These are phyloP conservation scores for Grosmannia penicillata DNA, from an alignment of 2,329 filamentous ascomycete species.

Conservation along the genomic window DNA sequence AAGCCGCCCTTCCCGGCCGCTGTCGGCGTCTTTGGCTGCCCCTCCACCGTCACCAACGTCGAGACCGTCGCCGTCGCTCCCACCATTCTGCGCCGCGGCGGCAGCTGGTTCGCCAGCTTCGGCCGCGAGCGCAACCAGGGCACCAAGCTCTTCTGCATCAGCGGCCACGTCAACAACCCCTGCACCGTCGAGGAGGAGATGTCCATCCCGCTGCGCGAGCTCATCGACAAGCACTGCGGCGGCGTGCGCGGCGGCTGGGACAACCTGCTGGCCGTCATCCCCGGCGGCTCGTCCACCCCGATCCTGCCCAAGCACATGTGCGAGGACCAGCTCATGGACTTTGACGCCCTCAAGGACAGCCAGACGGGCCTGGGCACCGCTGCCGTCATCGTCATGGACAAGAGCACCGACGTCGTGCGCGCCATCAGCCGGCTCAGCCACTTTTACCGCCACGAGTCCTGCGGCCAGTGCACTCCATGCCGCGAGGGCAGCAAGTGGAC, in stretches of 20 bases:
- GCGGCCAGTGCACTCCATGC: conserved; percentile 98
- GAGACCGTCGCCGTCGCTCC: conserved; percentile 93
- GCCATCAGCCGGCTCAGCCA: conserved; percentile 84
- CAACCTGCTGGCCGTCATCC: conserved; percentile 88
- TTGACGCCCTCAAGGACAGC: conserved; percentile 93
- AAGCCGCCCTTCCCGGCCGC: conserved; percentile 98
- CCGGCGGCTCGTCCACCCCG: conserved; percentile 90
- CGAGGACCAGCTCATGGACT: conserved; percentile 97
- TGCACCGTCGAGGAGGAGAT: conserved; percentile 98
- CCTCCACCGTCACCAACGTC: conserved; percentile 94
- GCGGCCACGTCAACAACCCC: conserved; percentile 96
- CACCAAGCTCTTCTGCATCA: conserved; percentile 97
- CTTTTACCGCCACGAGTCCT: conserved; percentile 98
- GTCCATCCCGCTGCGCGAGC: conserved; percentile 88
- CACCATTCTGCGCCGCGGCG: conserved; percentile 87
- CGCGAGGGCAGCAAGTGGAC: conserved; percentile 98
- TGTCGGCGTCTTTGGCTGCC: conserved; percentile 94
- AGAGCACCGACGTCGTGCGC: conserved; percentile 89
- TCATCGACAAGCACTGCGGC: conserved; percentile 97
- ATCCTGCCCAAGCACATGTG: conserved; percentile 83
- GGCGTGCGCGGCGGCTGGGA: conserved; percentile 96
- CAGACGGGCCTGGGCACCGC: conserved; percentile 95
- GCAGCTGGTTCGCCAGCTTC: conserved; percentile 83
- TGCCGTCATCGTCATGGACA: conserved; percentile 98
- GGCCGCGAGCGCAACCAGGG: conserved; percentile 92